phyloP scores from a whole-genome alignment of 192 early-diverging fungal species.

The Backusella australiensis region DNA sequence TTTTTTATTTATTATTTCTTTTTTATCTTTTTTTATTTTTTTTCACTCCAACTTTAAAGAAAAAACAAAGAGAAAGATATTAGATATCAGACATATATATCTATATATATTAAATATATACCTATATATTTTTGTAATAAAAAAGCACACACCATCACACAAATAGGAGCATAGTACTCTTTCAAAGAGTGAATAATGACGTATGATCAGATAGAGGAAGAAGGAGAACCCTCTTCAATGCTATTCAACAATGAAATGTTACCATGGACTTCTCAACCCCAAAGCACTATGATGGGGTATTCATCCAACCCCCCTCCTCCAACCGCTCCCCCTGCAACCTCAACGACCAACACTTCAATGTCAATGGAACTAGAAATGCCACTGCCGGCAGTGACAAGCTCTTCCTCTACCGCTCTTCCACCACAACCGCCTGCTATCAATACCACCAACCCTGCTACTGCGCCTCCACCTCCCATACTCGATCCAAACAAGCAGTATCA shows the following conservation, averaged over 20 bases:
- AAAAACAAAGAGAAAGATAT: not conserved
- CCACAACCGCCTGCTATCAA: not conserved
- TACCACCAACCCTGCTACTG: conserved; percentile 1
- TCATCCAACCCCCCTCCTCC: not conserved
- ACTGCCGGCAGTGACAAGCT: conserved; percentile 8
- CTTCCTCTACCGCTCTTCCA: not conserved
- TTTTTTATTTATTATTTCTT: not conserved
- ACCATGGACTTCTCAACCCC: conserved; percentile 3
- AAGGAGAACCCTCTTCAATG: not conserved
- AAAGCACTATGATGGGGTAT: not conserved
- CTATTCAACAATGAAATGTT: conserved; percentile 13
- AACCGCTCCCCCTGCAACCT: not conserved
- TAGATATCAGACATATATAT: not conserved
- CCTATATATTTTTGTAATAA: not conserved
- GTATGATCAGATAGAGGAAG: conserved; percentile 8
- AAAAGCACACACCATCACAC: not conserved
- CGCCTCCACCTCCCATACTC: conserved; percentile 5
- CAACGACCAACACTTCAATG: not conserved
- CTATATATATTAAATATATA: not conserved
- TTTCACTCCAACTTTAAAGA: not conserved
- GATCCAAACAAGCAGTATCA: conserved; percentile 31
- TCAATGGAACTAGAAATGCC: conserved; percentile 1
- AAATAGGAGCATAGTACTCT: conserved; percentile 8
- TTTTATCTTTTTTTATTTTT: not conserved
- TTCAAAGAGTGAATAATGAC: conserved; percentile 7